Conservation (phyloP, 257 asterid genomes). For the Fraxinus cuspidata region DNA sequence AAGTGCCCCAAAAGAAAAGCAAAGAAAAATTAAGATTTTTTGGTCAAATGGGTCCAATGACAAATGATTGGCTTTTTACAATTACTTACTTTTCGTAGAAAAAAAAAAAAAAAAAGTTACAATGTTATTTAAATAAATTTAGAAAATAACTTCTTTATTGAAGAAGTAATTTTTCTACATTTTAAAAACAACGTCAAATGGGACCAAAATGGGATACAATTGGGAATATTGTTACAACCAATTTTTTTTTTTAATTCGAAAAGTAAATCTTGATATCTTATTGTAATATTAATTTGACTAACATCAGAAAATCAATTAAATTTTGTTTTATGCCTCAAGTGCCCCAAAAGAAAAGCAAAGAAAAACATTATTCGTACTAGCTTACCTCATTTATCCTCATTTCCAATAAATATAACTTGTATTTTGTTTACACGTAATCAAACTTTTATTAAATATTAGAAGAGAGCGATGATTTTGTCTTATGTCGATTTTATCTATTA, state of each 20-base stretch:
- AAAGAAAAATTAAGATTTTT: no score
- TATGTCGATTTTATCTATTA: no score
- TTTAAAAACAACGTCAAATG: no score
- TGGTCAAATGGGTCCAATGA: background rate
- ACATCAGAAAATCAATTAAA: background rate
- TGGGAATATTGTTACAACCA: no score
- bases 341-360: conserved; percentile 5
- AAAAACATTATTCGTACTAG: conserved; percentile 3
- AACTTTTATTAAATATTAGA: background rate
- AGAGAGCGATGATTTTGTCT: background rate
- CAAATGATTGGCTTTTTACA: no score
- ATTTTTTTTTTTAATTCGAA: no score
- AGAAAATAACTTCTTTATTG: no score
- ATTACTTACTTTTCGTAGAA: no score
- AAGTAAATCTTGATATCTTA: no score
- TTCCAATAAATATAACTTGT: conserved; percentile 11
- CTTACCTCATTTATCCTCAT: background rate
- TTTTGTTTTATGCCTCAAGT: background rate
- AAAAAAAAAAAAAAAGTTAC: no score
- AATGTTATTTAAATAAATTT: no score
- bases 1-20: background rate
- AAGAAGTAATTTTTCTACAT: no score
- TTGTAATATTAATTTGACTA: background rate
- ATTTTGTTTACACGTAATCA: background rate
- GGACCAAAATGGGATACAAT: background rate